Evolutionary conservation across 148 eudicot species (phyloP).

Genomic region (Amaranthus cruentus): DNA sequence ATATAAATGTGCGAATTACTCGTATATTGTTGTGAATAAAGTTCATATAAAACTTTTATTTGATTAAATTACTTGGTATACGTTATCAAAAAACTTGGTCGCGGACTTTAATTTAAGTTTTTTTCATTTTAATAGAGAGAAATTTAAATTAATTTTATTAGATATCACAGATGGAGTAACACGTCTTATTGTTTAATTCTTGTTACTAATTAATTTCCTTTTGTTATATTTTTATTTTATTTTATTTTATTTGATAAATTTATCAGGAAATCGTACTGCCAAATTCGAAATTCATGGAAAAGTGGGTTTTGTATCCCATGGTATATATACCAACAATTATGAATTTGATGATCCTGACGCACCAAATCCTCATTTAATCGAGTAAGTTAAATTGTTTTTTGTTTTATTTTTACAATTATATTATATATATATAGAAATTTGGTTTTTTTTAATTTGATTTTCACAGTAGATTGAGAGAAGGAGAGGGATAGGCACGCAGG

Average conservation of each 20-base stretch:
- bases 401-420: slow-evolving; percentile 18
- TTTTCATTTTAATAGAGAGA: too few relatives aligned
- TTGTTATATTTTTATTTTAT: neutral
- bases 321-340: slow-evolving; percentile 12
- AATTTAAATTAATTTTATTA: neutral
- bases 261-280: slow-evolving; percentile 30
- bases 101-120: too few relatives aligned
- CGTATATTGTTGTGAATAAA: too few relatives aligned
- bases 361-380: slow-evolving; percentile 35
- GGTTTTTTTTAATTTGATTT: neutral
- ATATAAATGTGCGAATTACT: too few relatives aligned
- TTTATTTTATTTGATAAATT: neutral
- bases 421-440: neutral
- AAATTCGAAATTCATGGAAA: slow-evolving; percentile 66
- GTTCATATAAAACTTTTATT: too few relatives aligned
- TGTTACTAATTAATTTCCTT: neutral
- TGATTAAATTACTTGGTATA: too few relatives aligned
- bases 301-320: slow-evolving; percentile 52
- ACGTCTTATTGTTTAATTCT: too few relatives aligned
- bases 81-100: too few relatives aligned
- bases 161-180: neutral
- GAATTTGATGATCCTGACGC: neutral
- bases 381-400: slow-evolving; percentile 40
- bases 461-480: neutral
- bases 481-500: too few relatives aligned